Percentiles rank a stretch among this genome's conserved stretches.
These are phyloP conservation scores for Aquanectria penicillioides DNA, from an alignment of 2,329 filamentous ascomycete genomes.

Conservation along the genomic window DNA sequence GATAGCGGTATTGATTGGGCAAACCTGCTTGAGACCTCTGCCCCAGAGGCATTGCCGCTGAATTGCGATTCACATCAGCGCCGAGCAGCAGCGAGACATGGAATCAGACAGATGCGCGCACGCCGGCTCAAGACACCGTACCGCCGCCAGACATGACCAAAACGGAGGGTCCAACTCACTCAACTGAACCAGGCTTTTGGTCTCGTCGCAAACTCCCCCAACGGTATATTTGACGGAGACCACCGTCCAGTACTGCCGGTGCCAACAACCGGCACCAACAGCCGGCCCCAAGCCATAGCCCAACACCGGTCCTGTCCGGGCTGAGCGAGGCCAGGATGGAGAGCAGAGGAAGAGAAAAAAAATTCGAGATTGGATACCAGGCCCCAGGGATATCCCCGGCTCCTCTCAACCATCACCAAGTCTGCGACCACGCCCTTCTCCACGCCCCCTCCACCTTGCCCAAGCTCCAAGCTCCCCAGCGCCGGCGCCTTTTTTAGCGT, in stretches of 20 bases:
- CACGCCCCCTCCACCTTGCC: conserved; percentile 39
- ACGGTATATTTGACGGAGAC: conserved; percentile 14
- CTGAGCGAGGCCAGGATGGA: conserved; percentile 35
- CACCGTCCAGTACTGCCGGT: conserved; percentile 27
- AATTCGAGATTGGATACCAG: conserved; percentile 40
- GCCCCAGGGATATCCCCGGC: conserved; percentile 38
- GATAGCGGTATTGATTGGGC: conserved; percentile 23
- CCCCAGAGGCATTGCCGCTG: conserved; percentile 8
- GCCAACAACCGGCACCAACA: conserved; percentile 37
- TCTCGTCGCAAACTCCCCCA: no score
- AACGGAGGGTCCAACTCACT: conserved; percentile 18
- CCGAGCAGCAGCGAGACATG: conserved; percentile 24
- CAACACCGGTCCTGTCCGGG: conserved; percentile 40
- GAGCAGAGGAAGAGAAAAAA: conserved; percentile 36
- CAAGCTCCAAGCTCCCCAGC: conserved; percentile 37
- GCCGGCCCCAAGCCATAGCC: conserved; percentile 39
- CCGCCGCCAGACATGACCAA: background rate
- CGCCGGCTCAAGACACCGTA: conserved; percentile 8
- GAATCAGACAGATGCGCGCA: background rate
- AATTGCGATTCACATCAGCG: conserved; percentile 19
- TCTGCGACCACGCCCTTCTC: conserved; percentile 14
- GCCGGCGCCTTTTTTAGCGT: conserved; percentile 42
- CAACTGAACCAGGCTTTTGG: conserved; percentile 4
- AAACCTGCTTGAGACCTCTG: conserved; percentile 23
- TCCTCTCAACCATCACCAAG: conserved; percentile 23